phyloP scores from a whole-genome alignment of 2,329 filamentous ascomycete genomes.

The Colletotrichum sp. region DNA sequence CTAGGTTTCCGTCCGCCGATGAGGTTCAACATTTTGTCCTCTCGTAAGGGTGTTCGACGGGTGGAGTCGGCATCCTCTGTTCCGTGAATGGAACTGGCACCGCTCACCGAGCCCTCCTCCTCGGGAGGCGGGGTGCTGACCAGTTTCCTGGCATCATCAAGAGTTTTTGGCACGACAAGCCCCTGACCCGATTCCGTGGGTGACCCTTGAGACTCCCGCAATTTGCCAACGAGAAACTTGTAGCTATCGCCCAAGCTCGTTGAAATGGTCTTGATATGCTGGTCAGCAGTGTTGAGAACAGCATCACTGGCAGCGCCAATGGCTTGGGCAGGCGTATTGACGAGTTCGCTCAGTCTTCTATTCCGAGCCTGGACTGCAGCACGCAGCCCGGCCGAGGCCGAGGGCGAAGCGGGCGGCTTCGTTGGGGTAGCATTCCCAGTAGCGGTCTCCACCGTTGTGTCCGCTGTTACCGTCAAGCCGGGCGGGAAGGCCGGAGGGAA shows the following conservation, averaged over 20 bases:
- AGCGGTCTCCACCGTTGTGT: slow-evolving; percentile 35
- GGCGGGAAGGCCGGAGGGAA: slow-evolving; percentile 63
- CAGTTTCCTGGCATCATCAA: slow-evolving; percentile 90
- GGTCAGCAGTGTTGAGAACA: slow-evolving; percentile 86
- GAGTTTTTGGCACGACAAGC: slow-evolving; percentile 78
- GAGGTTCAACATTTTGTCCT: slow-evolving; percentile 73
- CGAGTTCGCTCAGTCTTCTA: slow-evolving; percentile 81
- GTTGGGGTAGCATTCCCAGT: slow-evolving; percentile 35
- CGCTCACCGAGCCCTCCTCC: slow-evolving; percentile 65
- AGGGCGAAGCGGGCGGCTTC: slow-evolving; percentile 41
- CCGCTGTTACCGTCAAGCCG: slow-evolving; percentile 38
- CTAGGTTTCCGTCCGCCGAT: slow-evolving; percentile 67
- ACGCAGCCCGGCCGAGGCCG: slow-evolving; percentile 41
- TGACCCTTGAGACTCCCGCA: slow-evolving; percentile 72
- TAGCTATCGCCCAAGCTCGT: slow-evolving; percentile 91
- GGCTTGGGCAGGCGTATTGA: slow-evolving; percentile 82
- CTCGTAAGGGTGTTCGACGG: slow-evolving; percentile 39
- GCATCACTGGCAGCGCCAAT: slow-evolving; percentile 85
- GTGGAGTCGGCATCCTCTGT: slow-evolving; percentile 36
- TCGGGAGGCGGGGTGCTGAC: slow-evolving; percentile 75
- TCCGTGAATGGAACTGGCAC: slow-evolving; percentile 57
- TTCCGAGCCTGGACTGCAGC: slow-evolving; percentile 63
- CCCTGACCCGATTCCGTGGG: slow-evolving; percentile 45
- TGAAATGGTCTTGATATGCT: slow-evolving; percentile 89
- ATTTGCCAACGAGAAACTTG: slow-evolving; percentile 87